These are phyloP conservation scores for Stellera chamaejasme DNA, from an alignment of 345 rosid genomes.

Conservation along the genomic window DNA sequence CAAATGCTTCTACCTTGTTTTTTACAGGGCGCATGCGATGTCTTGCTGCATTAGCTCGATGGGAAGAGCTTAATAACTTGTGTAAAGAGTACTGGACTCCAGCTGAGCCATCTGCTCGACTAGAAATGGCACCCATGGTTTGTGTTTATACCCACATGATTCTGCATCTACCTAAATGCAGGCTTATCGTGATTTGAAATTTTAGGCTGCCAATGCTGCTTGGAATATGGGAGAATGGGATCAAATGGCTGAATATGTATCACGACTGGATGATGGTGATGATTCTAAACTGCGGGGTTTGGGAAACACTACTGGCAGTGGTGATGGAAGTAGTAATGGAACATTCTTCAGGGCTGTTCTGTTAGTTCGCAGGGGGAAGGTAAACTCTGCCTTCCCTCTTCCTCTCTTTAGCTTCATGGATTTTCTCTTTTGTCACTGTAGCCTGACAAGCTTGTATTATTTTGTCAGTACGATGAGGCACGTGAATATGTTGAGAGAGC, in stretches of 20 bases:
- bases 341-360: slow-evolving; percentile 95
- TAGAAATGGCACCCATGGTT: slow-evolving; percentile 99
- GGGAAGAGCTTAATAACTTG: slow-evolving; percentile 94
- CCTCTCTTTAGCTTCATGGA: not conserved
- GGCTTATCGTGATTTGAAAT: slow-evolving; percentile 15
- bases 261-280: slow-evolving; percentile 93
- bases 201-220: slow-evolving; percentile 92
- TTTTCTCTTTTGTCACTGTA: not conserved
- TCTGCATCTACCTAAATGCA: slow-evolving; percentile 3
- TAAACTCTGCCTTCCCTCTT: slow-evolving; percentile 14
- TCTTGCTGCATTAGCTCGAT: slow-evolving; percentile 95
- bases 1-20: slow-evolving; percentile 17
- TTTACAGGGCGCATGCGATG: slow-evolving; percentile 87
- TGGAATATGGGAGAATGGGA: slow-evolving; percentile 99
- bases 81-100: slow-evolving; percentile 99
- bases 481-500: slow-evolving; percentile 94
- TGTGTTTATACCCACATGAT: slow-evolving; percentile 18
- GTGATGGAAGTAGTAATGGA: slow-evolving; percentile 94
- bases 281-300: slow-evolving; percentile 76
- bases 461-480: slow-evolving; percentile 78
- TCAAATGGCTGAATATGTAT: slow-evolving; percentile 98
- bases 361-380: slow-evolving; percentile 77
- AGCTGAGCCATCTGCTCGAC: slow-evolving; percentile 90
- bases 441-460: slow-evolving; percentile 4
- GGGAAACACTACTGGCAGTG: slow-evolving; percentile 77